Conservation (phyloP, 2,329 filamentous ascomycete species). For the Fusarium albosuccineum region DNA sequence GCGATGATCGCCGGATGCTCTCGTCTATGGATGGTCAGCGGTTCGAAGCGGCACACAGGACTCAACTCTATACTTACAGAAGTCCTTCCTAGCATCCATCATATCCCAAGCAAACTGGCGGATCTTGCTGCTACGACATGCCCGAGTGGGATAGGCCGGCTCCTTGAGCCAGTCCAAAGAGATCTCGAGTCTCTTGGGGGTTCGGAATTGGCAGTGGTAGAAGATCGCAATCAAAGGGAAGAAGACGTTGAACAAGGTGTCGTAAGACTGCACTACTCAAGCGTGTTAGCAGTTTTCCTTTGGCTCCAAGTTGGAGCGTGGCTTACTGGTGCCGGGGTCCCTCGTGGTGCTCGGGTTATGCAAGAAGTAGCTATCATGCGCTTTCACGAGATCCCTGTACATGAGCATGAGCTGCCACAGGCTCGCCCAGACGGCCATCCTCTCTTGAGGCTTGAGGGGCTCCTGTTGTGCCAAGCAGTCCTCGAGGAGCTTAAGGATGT, state of each 20-base stretch:
- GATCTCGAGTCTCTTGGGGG: conserved; percentile 56
- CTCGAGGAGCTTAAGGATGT: conserved; percentile 57
- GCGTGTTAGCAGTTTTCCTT: conserved; percentile 22
- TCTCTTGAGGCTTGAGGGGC: conserved; percentile 55
- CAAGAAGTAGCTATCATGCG: conserved; percentile 48
- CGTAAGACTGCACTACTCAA: conserved; percentile 40
- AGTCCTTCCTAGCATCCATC: conserved; percentile 50
- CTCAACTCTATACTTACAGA: conserved; percentile 49
- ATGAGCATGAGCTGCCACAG: conserved; percentile 65
- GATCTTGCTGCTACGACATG: conserved; percentile 47
- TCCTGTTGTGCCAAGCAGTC: conserved; percentile 55
- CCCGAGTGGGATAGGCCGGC: conserved; percentile 43
- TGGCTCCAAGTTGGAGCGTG: background rate
- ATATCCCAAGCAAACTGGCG: conserved; percentile 49
- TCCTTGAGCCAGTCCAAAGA: conserved; percentile 55
- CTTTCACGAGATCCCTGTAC: conserved; percentile 58
- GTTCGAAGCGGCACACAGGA: background rate
- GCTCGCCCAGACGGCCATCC: conserved; percentile 61
- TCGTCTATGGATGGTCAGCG: conserved; percentile 48
- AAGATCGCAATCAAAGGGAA: conserved; percentile 56
- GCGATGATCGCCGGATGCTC: conserved; percentile 48
- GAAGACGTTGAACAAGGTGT: conserved; percentile 50
- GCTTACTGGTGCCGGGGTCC: conserved; percentile 44
- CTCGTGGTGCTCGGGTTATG: conserved; percentile 39
- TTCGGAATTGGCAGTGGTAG: conserved; percentile 58